Evolutionary conservation across 768 basidiomycete species (phyloP), one percentile per base, ranked within the genome.

Genomic region (Leucogyrophana mollusca): DNA sequence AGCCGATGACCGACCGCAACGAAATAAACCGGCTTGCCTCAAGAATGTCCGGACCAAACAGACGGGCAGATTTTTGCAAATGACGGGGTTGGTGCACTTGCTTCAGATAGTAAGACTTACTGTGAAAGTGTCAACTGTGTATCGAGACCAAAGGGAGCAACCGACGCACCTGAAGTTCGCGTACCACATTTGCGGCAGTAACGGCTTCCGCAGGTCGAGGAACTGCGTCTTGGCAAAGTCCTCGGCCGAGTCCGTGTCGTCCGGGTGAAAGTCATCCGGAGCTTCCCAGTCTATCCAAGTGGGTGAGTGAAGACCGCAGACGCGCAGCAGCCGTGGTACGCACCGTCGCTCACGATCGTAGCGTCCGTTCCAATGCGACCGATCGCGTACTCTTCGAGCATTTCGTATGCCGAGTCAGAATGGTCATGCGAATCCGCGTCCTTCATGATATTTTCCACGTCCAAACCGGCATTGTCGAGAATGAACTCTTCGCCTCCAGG

Each of bases 31-130:
- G 27, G 59, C 72, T 30, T 49, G 85, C 88, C 79, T 99, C 95
- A 24, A 96, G 82, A 47, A 83, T 74, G 34, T 77, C 71, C 2
- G 87, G 82, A 10, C 85, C 89, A 62, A 99, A 98, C 49, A 99
- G 71, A 53, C 91, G 83, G 2, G 94, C 94, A 14, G 89, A 85
- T 42, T 90, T 76, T 6, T 80, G 67, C 43, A 94, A 66, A 64
- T 94, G 94, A 34, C 96, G 80, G 2, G 96, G 95, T 64, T 97
- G 94, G 66, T 99, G 96, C 0, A 99, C 90, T 66, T 99, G 96
- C 57, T 91, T 80, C 40, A 99, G 73, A 62, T 99, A 99, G 66
- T 94, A 98, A 3, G 87, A 81, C 74, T 99, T 99, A 61, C 90
- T 90, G 48, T 35, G 59, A 38, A 45, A 35, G 22, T 21, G 18